phyloP scores from a whole-genome alignment of 2,329 filamentous ascomycete species.

The Fusarium sp. region DNA sequence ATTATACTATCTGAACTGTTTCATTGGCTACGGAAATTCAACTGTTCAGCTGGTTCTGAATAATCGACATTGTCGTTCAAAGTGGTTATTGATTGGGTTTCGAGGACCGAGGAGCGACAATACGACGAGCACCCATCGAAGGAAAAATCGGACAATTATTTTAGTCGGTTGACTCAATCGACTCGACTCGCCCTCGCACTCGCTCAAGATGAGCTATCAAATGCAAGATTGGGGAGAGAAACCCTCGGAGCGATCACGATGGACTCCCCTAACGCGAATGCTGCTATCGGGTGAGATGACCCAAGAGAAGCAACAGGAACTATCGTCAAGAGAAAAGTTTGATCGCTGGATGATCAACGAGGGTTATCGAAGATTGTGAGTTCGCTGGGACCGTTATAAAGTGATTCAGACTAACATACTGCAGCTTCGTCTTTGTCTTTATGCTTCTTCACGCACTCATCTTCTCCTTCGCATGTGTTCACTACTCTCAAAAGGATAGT shows the following conservation, averaged over 20 bases:
- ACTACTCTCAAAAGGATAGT: slow-evolving; percentile 82
- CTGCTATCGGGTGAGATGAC: slow-evolving; percentile 85
- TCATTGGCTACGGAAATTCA: neutral
- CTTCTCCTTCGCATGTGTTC: slow-evolving; percentile 81
- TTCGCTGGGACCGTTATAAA: slow-evolving; percentile 30
- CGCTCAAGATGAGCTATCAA: slow-evolving; percentile 41
- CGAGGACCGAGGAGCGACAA: neutral
- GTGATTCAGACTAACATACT: neutral
- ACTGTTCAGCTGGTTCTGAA: slow-evolving; percentile 38
- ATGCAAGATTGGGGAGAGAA: slow-evolving; percentile 44
- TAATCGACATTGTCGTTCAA: neutral
- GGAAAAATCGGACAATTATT: neutral
- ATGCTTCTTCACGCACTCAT: slow-evolving; percentile 77
- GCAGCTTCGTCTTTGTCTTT: slow-evolving; percentile 77
- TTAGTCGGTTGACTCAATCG: neutral
- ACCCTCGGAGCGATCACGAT: slow-evolving; percentile 77
- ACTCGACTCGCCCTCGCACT: neutral
- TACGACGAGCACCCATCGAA: neutral
- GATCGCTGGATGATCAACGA: slow-evolving; percentile 92
- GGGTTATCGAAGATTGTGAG: slow-evolving; percentile 81
- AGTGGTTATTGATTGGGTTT: neutral
- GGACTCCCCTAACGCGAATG: slow-evolving; percentile 84
- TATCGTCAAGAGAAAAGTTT: slow-evolving; percentile 76
- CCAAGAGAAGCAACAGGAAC: slow-evolving; percentile 73
- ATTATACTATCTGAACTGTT: slow-evolving; percentile 19